phyloP scores from a whole-genome alignment of 2,329 filamentous ascomycete species.

The Calonectria henricotiae region DNA sequence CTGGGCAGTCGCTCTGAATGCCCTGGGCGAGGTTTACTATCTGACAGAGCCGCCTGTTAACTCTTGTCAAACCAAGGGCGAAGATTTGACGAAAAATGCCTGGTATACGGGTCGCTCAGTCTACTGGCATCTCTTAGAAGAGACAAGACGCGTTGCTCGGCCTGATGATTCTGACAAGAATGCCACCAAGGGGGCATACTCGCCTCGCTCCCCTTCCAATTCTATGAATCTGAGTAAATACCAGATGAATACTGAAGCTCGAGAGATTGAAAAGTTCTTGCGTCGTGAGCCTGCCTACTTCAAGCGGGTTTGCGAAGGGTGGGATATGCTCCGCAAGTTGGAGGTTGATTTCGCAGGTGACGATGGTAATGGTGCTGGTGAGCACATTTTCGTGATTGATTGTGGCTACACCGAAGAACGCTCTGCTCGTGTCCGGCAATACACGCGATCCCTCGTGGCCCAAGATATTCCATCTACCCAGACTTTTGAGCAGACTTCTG shows the following conservation, averaged over 20 bases:
- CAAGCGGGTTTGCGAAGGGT: conserved; percentile 82
- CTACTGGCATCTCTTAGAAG: conserved; percentile 86
- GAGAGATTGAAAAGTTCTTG: conserved; percentile 85
- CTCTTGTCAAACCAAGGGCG: conserved; percentile 65
- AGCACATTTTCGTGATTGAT: conserved; percentile 82
- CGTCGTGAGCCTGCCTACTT: conserved; percentile 84
- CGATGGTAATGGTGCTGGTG: conserved; percentile 83
- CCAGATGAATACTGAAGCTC: conserved; percentile 83
- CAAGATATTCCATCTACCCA: conserved; percentile 37
- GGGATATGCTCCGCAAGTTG: conserved; percentile 91
- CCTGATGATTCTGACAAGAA: conserved; percentile 82
- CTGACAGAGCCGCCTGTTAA: conserved; percentile 80
- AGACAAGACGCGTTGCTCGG: conserved; percentile 80
- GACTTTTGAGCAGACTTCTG: conserved; percentile 7
- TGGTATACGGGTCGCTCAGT: conserved; percentile 87
- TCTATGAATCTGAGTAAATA: conserved; percentile 80
- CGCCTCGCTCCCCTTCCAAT: conserved; percentile 83
- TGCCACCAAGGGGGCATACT: conserved; percentile 81
- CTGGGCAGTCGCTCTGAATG: conserved; percentile 96
- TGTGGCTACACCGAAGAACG: conserved; percentile 78
- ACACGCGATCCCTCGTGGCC: conserved; percentile 57
- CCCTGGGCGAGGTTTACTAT: conserved; percentile 92
- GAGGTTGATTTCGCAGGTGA: conserved; percentile 92
- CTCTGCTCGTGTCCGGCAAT: conserved; percentile 63
- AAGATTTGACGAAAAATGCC: conserved; percentile 77